Evolutionary conservation across 495 filamentous ascomycete species (phyloP), one percentile per base, ranked within the genome.

Genomic region (Penicillium lividum): DNA sequence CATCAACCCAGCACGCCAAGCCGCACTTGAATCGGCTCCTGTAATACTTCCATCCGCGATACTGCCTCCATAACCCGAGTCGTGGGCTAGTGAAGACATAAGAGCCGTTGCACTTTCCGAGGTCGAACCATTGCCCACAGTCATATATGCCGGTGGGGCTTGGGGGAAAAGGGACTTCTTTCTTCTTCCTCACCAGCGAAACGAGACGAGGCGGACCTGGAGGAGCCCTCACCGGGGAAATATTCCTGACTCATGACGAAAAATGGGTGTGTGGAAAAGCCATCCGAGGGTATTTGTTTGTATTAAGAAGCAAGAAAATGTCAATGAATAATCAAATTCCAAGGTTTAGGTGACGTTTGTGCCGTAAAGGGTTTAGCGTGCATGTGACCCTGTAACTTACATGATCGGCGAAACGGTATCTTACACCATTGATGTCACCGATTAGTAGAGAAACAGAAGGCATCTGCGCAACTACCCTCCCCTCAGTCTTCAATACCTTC

Each of bases 41-140:
- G 77, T 58, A 36, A 71, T 66, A 44, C 77, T 79, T 8, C 79
- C 84, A 57, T 77, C 82, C 28, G 73, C 68, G 31, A 87, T 71
- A 65, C 91, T 96, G 13, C 89, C 89, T 47, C 91, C 93, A 67
- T 98, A 98, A 13, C 94, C 94, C 18, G 92, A 97, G 66, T 98
- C 94, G 48, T 86, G 77, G 55, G 96, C 90, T 31, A 96, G 68
- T 44, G 86, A 77, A 69, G 84, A 71, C 78, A 88, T 79, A 77
- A 95, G 66, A 74, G 84, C 77, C 59, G 85, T 74, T 6, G 86
- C 86, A 64, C 85, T 88, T 57, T 92, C 84, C 51, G 92, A 91
- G 34, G 89, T 86, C 43, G 88, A 86, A 29, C 91, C 92, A 61
- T 81, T 85, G 45, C 92, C 92, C 36, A 97, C 91, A 9, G 91